Conservation (phyloP, 2,329 filamentous ascomycete genomes). For the Cercospora sojina region DNA sequence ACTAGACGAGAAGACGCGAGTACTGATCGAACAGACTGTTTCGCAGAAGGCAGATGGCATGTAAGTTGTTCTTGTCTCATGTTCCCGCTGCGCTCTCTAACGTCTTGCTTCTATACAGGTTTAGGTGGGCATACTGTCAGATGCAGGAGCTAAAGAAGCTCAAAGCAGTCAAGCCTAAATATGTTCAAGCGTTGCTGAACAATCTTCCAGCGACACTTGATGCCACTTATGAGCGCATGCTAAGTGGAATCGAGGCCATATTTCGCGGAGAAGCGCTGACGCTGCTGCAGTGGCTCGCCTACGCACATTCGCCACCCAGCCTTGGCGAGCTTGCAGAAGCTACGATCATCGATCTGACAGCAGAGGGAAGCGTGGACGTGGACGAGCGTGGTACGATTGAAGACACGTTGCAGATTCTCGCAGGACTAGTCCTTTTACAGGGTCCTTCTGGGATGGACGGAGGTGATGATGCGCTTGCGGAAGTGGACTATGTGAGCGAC, state of each 20-base stretch:
- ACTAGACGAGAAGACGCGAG: slow-evolving; percentile 11
- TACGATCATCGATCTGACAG: slow-evolving; percentile 15
- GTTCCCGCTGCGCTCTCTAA: background rate
- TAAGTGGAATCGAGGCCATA: too few species aligned
- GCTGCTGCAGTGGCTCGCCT: slow-evolving; percentile 24
- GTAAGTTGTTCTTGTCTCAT: slow-evolving; percentile 17
- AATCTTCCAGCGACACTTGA: too few species aligned
- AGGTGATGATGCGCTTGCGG: too few species aligned
- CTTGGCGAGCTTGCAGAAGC: slow-evolving; percentile 25
- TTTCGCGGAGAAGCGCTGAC: slow-evolving; percentile 16
- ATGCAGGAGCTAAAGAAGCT: too few species aligned
- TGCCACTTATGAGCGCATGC: too few species aligned
- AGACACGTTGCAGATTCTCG: slow-evolving; percentile 21
- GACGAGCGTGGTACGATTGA: slow-evolving; percentile 16
- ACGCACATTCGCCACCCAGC: slow-evolving; percentile 19
- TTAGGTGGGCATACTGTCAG: slow-evolving; percentile 25
- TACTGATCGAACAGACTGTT: slow-evolving; percentile 22
- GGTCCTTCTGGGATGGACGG: too few species aligned
- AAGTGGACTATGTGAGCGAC: too few species aligned
- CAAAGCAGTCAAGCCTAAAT: too few species aligned
- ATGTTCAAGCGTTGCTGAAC: too few species aligned
- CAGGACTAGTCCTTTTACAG: background rate
- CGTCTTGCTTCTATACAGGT: slow-evolving; percentile 6
- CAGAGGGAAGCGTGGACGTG: slow-evolving; percentile 13
- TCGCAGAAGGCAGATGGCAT: slow-evolving; percentile 25